Conservation (phyloP, 2,329 filamentous ascomycete species). For the Neopestalotiopsis sp. region DNA sequence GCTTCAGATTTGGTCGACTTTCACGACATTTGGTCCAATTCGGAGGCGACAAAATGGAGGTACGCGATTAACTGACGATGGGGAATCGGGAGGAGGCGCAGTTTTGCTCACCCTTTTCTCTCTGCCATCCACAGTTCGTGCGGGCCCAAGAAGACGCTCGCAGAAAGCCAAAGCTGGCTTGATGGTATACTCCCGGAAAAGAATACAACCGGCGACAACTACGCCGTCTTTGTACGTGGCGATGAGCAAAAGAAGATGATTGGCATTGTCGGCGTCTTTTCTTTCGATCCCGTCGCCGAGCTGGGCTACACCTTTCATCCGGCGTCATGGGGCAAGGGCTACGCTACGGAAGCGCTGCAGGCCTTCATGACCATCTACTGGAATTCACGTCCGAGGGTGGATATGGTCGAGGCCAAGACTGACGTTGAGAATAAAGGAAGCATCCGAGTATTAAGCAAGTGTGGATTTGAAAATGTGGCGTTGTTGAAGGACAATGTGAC, state of each 20-base stretch:
- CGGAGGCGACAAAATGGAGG: slow-evolving; percentile 2
- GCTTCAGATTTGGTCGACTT: slow-evolving; percentile 2
- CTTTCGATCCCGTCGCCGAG: background rate
- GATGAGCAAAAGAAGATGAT: background rate
- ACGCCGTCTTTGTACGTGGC: background rate
- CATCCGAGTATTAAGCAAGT: slow-evolving; percentile 2
- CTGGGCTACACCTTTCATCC: slow-evolving; percentile 6
- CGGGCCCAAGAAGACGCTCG: slow-evolving; percentile 7
- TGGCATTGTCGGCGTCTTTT: background rate
- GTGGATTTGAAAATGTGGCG: slow-evolving; percentile 2
- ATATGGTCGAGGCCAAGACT: slow-evolving; percentile 4
- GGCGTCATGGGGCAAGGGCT: background rate
- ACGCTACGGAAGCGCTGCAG: background rate
- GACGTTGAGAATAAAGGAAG: slow-evolving; percentile 10
- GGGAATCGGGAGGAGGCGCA: background rate
- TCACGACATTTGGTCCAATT: slow-evolving; percentile 1
- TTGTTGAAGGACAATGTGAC: slow-evolving; percentile 7
- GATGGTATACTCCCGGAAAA: slow-evolving; percentile 4
- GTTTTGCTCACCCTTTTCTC: background rate
- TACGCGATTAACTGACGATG: background rate
- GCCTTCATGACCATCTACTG: background rate
- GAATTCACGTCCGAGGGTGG: background rate
- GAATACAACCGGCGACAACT: background rate
- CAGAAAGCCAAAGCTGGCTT: slow-evolving; percentile 1
- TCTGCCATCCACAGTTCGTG: background rate